Conservation (phyloP, 176 grass and related monocot species). For the Phoenix dactylifera region DNA sequence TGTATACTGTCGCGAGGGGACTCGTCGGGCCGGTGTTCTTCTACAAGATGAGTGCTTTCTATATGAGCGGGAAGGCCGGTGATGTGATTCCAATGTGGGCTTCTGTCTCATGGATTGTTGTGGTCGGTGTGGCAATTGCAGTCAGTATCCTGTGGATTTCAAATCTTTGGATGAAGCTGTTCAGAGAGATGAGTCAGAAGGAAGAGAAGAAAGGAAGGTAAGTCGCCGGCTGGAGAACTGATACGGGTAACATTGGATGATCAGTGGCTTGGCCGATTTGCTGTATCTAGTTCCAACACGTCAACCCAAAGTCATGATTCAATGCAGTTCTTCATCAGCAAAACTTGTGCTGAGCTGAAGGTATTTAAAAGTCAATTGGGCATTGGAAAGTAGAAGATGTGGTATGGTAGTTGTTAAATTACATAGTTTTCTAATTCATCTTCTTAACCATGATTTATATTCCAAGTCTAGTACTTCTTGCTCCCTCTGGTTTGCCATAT, state of each 20-base stretch:
- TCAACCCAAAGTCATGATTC: no score
- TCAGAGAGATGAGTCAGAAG: conserved; percentile 36
- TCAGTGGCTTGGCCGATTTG: no score
- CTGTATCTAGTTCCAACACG: no score
- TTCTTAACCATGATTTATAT: no score
- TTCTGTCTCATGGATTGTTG: conserved; percentile 70
- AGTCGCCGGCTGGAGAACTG: not conserved
- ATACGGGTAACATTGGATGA: no score
- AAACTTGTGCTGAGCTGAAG: no score
- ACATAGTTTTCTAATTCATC: no score
- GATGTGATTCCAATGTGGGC: conserved; percentile 79
- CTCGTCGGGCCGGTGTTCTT: conserved; percentile 69
- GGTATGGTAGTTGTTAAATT: not conserved
- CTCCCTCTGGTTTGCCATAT: no score
- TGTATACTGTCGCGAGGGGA: conserved; percentile 76
- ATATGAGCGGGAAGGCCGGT: conserved; percentile 52
- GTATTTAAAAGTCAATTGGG: conserved; percentile 1
- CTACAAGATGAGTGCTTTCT: conserved; percentile 58
- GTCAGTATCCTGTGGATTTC: conserved; percentile 94
- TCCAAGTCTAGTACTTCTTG: no score
- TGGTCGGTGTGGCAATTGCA: conserved; percentile 61
- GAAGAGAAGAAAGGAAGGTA: conserved; percentile 48
- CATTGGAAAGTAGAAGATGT: conserved; percentile 2
- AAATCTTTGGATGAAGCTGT: conserved; percentile 79
- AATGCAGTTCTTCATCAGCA: no score